Evolutionary conservation across 768 basidiomycete genomes (phyloP).

Genomic region (Termitomyces sp.): DNA sequence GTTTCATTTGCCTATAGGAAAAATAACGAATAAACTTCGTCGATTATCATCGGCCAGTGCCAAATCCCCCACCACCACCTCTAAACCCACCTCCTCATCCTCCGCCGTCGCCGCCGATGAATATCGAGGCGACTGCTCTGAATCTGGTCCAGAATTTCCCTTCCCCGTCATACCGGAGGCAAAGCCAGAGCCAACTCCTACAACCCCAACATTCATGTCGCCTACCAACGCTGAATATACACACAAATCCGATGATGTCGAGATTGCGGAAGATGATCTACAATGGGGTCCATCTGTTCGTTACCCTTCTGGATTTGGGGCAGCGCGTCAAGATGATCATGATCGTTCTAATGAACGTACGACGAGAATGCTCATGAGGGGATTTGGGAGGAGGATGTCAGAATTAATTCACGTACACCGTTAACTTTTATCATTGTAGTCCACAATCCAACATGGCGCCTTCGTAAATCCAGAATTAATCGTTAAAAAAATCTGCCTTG

Average conservation of each 20-base stretch:
- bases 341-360: background rate
- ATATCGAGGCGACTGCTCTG: background rate
- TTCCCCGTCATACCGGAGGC: background rate
- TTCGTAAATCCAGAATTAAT: too few relatives aligned
- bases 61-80: background rate
- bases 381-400: too few relatives aligned
- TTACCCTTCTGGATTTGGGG: constrained; percentile 11
- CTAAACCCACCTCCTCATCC: background rate
- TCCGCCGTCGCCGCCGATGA: background rate
- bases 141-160: background rate
- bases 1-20: constrained; percentile 3
- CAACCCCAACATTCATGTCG: too few relatives aligned
- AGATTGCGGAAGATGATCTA: background rate
- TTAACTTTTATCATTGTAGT: too few relatives aligned
- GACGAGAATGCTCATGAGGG: constrained; percentile 14
- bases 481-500: too few relatives aligned
- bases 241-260: background rate
- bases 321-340: background rate
- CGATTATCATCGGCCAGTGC: background rate
- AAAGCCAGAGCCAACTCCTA: background rate
- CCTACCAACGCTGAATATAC: too few relatives aligned
- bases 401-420: too few relatives aligned
- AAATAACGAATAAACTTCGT: background rate
- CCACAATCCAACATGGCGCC: too few relatives aligned
- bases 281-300: background rate